These are phyloP conservation scores for Mesotaenium endlicherianum DNA, from an alignment of 139 green algal species.

Conservation along the genomic window DNA sequence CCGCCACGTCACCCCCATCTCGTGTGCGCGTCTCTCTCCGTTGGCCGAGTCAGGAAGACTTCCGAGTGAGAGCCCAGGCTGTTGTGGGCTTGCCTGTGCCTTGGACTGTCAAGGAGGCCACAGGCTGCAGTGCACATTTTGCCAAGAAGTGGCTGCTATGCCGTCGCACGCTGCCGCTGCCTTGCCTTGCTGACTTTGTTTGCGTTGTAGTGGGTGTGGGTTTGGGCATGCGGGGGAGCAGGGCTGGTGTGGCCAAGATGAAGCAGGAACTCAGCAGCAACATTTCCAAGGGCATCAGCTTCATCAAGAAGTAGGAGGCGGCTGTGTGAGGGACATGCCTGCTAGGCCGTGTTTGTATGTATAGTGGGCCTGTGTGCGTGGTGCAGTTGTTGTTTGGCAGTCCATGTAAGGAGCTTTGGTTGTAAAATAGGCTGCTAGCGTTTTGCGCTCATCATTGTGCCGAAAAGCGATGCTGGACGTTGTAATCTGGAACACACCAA, in stretches of 20 bases:
- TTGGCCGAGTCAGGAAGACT: no score
- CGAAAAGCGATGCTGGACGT: no score
- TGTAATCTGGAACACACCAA: no score
- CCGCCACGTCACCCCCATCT: no score
- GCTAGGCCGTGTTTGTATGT: no score
- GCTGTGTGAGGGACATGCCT: not conserved
- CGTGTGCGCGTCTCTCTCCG: no score
- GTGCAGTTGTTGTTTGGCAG: no score
- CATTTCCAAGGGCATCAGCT: slow-evolving; percentile 87
- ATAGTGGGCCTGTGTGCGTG: no score
- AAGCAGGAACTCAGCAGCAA: slow-evolving; percentile 69
- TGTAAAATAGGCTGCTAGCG: no score
- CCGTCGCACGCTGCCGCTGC: not conserved
- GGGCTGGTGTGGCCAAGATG: slow-evolving; percentile 64
- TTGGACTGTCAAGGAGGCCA: not conserved
- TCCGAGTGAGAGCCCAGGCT: slow-evolving; percentile 8
- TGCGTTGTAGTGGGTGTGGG: slow-evolving; percentile 12
- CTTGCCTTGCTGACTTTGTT: slow-evolving; percentile 9
- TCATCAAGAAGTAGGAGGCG: slow-evolving; percentile 58
- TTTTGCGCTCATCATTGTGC: no score
- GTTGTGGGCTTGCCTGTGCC: not conserved
- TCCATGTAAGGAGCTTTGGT: no score
- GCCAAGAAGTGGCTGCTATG: not conserved
- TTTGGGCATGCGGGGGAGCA: slow-evolving; percentile 12
- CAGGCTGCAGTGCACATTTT: not conserved